Base-by-base conservation (phyloP, 2,329 filamentous ascomycete species). In the Clonostachys rosea region DNA sequence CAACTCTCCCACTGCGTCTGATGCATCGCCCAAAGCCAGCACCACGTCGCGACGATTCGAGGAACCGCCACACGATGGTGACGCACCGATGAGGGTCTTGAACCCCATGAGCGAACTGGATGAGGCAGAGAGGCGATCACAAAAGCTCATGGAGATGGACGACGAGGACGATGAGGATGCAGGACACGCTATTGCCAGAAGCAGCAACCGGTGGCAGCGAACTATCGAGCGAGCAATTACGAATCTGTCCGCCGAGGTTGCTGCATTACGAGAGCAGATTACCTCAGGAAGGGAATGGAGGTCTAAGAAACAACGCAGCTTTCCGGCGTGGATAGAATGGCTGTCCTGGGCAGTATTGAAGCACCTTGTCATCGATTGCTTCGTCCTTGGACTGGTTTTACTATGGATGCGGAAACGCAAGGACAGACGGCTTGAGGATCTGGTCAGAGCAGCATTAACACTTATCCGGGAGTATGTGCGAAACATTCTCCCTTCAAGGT, bases 211-310 rank as follows among this genome's bases (percentile, higher is more conserved):
- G 58, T 96, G 91, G 89, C 84, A 87, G 45, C 84, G 81, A 50
- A 84, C 87, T 56, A 86, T 97, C 51, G 92, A 97, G 69, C 80
- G 84, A 40, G 89, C 90, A 18, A 76, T 97, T 48, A 89, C 92
- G 47, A 89, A 91, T 56, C 84, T 97, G 69, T 95, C 91, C 6
- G 87, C 91, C 14, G 94, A 99, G 67, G 83, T 99, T 34, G 91
- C 94, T 2, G 94, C 94, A 1, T 69, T 97, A 51, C 81, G 94
- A 35, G 94, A 99, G 67, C 91, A 97, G 62, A 86, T 97, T 55
- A 86, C 90, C 46, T 79, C 83, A 0, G 84, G 89, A 0, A 77
- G 87, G 12, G 81, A 92, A 54, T 87, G 87, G 69, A 79, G 81
- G 51, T 78, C 81, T 16, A 80, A 79, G 54, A 84, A 78, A 54